Evolutionary conservation across 768 basidiomycete genomes (phyloP).

Genomic region (Coprinopsis sp.): DNA sequence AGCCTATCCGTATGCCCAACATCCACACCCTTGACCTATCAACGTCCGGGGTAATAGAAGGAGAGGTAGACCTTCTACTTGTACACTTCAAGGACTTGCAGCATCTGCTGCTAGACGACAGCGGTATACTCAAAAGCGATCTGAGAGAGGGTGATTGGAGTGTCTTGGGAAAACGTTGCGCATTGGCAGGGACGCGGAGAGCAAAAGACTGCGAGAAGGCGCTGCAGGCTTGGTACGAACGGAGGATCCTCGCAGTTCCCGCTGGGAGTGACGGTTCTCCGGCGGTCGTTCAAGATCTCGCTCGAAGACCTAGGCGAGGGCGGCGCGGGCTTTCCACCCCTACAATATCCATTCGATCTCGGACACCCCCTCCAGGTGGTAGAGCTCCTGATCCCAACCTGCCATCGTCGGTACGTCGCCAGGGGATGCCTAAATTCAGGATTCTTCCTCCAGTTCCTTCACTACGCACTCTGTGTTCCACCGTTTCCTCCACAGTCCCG

Average conservation of each 20-base stretch:
- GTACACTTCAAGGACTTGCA: slow-evolving; percentile 45
- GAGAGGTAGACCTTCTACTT: slow-evolving; percentile 52
- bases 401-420: slow-evolving; percentile 1
- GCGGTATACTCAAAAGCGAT: slow-evolving; percentile 50
- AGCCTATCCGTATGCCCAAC: slow-evolving; percentile 35
- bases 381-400: slow-evolving; percentile 11
- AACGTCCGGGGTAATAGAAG: slow-evolving; percentile 53
- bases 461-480: slow-evolving; percentile 47
- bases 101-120: slow-evolving; percentile 70
- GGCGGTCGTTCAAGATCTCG: slow-evolving; percentile 7
- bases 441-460: slow-evolving; percentile 52
- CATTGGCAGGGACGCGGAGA: slow-evolving; percentile 53
- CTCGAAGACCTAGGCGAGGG: slow-evolving; percentile 34
- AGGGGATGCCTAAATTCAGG: slow-evolving; percentile 39
- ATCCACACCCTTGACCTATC: slow-evolving; percentile 72
- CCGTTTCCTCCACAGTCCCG: slow-evolving; percentile 24
- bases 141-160: slow-evolving; percentile 55
- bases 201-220: slow-evolving; percentile 66
- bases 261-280: slow-evolving; percentile 9
- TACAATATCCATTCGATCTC: slow-evolving; percentile 53
- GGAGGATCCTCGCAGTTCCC: slow-evolving; percentile 12
- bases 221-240: slow-evolving; percentile 48
- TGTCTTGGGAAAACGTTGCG: slow-evolving; percentile 56
- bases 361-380: slow-evolving; percentile 12
- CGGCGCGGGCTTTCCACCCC: slow-evolving; percentile 62